Percentiles rank a stretch among this genome's conserved stretches.
These are phyloP conservation scores for Buddleja alternifolia DNA, from an alignment of 257 asterid genomes.

Conservation along the genomic window DNA sequence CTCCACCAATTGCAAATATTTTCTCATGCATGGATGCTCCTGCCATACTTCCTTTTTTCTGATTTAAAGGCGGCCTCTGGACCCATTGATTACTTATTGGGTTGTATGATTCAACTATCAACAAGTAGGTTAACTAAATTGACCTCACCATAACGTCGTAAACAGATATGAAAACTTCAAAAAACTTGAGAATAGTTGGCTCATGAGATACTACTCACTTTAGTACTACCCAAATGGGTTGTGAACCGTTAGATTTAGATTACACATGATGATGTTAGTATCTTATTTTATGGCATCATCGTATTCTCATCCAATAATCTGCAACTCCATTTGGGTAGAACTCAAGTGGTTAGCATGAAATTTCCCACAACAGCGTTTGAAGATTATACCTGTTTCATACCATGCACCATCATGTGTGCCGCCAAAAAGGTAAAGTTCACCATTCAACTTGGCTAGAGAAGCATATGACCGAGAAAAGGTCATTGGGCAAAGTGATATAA, in stretches of 20 bases:
- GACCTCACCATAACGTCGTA: conserved; percentile 17
- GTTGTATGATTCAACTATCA: conserved; percentile 71
- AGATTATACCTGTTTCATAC: conserved; percentile 64
- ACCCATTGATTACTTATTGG: conserved; percentile 54
- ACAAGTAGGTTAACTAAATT: conserved; percentile 26
- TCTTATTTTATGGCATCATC: no score
- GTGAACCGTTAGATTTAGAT: no score
- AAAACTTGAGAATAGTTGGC: neutral
- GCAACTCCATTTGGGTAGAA: no score
- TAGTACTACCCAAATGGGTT: no score
- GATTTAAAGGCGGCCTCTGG: conserved; percentile 52
- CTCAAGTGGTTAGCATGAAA: no score
- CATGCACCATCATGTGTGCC: conserved; percentile 47
- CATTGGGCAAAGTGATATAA: conserved; percentile 49
- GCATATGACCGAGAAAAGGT: conserved; percentile 45
- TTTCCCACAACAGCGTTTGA: neutral
- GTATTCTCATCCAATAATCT: no score
- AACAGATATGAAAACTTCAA: neutral
- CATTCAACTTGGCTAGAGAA: conserved; percentile 52
- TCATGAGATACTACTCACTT: no score
- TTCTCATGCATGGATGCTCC: conserved; percentile 51
- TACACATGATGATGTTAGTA: no score
- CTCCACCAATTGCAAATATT: conserved; percentile 71
- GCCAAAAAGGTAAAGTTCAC: conserved; percentile 62
- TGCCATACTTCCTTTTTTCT: conserved; percentile 54